phyloP scores from a whole-genome alignment of 768 basidiomycete species.

The Boletus subparvulus region DNA sequence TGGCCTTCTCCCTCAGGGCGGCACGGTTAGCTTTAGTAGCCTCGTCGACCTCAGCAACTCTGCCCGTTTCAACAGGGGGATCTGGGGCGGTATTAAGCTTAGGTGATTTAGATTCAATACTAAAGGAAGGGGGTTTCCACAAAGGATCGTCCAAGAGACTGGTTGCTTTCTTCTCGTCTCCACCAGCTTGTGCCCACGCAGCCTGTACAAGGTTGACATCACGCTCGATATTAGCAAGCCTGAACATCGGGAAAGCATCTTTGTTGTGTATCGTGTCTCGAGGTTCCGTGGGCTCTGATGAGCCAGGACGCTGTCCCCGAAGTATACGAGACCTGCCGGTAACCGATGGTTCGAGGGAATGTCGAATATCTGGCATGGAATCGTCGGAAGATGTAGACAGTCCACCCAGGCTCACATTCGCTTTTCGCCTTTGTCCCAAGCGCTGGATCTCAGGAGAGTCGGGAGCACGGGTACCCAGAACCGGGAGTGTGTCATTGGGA shows the following conservation, averaged over 20 bases:
- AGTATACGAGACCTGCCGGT: slow-evolving; percentile 48
- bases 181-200: slow-evolving; percentile 66
- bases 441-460: slow-evolving; percentile 61
- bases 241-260: slow-evolving; percentile 53
- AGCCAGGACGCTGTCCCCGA: slow-evolving; percentile 43
- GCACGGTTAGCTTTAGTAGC: slow-evolving; percentile 65
- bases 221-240: slow-evolving; percentile 55
- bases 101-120: slow-evolving; percentile 19
- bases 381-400: slow-evolving; percentile 70
- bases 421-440: slow-evolving; percentile 48
- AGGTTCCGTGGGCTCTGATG: slow-evolving; percentile 31
- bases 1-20: slow-evolving; percentile 71
- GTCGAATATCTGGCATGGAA: slow-evolving; percentile 51
- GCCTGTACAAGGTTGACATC: slow-evolving; percentile 45
- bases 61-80: slow-evolving; percentile 43
- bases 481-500: slow-evolving; percentile 34
- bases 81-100: slow-evolving; percentile 16
- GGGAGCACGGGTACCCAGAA: slow-evolving; percentile 30
- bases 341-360: slow-evolving; percentile 43
- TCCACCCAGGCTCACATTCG: slow-evolving; percentile 37
- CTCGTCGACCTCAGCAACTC: slow-evolving; percentile 72
- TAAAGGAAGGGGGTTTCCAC: slow-evolving; percentile 45
- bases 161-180: slow-evolving; percentile 61
- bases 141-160: slow-evolving; percentile 53
- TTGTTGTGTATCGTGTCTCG: slow-evolving; percentile 21